These are phyloP conservation scores for Amanita muscaria DNA, from an alignment of 768 basidiomycete species.

Conservation along the genomic window DNA sequence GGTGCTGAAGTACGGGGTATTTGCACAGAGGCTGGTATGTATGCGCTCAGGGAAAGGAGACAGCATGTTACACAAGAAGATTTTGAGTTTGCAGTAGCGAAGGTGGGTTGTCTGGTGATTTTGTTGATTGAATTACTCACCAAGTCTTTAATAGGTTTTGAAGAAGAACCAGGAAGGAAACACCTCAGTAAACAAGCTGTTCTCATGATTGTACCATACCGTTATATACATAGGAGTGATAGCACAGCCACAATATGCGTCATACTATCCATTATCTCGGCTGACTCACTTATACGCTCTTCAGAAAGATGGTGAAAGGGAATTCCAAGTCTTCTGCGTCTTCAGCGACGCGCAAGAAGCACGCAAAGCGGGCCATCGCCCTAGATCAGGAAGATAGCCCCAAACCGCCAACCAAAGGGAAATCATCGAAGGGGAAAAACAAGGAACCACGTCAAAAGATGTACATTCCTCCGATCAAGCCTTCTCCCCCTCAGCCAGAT, in stretches of 20 bases:
- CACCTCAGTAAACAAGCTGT: constrained; percentile 81
- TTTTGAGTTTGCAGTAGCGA: constrained; percentile 33
- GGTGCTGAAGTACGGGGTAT: constrained; percentile 93
- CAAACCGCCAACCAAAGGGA: constrained; percentile 28
- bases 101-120: constrained; percentile 30
- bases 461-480: constrained; percentile 82
- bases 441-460: constrained; percentile 77
- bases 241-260: too few species aligned
- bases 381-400: constrained; percentile 31
- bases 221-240: too few species aligned
- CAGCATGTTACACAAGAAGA: constrained; percentile 78
- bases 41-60: constrained; percentile 87
- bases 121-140: background rate
- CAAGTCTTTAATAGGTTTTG: constrained; percentile 37
- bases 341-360: constrained; percentile 87
- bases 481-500: constrained; percentile 64
- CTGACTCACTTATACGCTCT: too few species aligned
- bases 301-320: constrained; percentile 39
- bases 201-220: constrained; percentile 30
- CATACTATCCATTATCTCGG: too few species aligned
- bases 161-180: constrained; percentile 91
- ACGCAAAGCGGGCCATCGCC: constrained; percentile 76
- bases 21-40: constrained; percentile 60
- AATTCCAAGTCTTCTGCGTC: constrained; percentile 69
- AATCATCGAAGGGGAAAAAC: constrained; percentile 39